Conservation (phyloP, 768 basidiomycete genomes). For the Cyclocybe aegerita region DNA sequence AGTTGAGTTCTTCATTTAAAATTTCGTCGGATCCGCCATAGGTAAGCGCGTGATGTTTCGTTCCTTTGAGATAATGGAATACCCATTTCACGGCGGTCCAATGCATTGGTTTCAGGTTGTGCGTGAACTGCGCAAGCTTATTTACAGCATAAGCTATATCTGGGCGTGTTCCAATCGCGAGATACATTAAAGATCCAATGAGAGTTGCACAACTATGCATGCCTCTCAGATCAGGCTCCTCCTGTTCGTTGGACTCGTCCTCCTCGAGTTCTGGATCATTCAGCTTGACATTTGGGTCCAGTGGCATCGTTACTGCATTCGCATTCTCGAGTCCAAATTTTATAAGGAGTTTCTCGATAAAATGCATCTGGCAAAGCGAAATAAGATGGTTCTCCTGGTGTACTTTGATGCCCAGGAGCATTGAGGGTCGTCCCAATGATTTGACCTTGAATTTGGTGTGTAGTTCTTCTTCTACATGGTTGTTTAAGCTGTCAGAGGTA, state of each 20-base stretch:
- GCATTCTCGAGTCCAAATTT: too few relatives aligned
- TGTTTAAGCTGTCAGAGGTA: too few relatives aligned
- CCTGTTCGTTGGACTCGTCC: not conserved
- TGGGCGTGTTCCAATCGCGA: conserved; percentile 10
- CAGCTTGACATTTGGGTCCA: too few relatives aligned
- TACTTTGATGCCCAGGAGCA: too few relatives aligned
- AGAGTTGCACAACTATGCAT: conserved; percentile 4
- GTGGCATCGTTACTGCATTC: too few relatives aligned
- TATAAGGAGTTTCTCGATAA: too few relatives aligned
- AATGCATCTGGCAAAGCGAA: too few relatives aligned
- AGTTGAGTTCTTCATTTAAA: conserved; percentile 20
- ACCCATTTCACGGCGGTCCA: conserved; percentile 28
- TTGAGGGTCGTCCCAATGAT: too few relatives aligned
- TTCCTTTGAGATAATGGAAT: conserved; percentile 24
- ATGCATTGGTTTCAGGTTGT: conserved; percentile 20
- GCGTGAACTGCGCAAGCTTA: conserved; percentile 15
- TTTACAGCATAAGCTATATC: conserved; percentile 17
- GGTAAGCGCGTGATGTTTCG: conserved; percentile 16
- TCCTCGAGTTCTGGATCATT: not conserved
- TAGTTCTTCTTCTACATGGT: too few relatives aligned
- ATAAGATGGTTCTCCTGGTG: too few relatives aligned
- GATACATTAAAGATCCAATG: conserved; percentile 19
- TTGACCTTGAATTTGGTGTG: too few relatives aligned
- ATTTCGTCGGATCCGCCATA: conserved; percentile 27
- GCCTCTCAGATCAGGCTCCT: not conserved